phyloP scores from a whole-genome alignment of 495 filamentous ascomycete species.

The Glonium stellatum region DNA sequence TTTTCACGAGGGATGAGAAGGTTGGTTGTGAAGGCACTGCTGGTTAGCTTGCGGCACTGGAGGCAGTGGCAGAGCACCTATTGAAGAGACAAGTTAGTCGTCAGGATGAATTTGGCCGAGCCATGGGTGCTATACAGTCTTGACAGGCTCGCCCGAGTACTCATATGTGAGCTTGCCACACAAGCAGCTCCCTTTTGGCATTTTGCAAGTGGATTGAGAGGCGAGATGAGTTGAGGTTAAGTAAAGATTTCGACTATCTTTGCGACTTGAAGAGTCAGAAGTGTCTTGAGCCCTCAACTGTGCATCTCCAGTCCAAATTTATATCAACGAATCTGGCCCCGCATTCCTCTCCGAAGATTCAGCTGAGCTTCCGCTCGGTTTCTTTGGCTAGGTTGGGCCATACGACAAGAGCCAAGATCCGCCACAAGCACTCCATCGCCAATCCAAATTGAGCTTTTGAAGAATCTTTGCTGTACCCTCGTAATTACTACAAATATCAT shows the following conservation, averaged over 20 bases:
- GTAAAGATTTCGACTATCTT: neutral
- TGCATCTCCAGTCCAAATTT: neutral
- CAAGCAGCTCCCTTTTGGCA: constrained; percentile 20
- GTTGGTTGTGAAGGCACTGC: constrained; percentile 19
- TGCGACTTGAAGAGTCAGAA: neutral
- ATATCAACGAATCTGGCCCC: neutral
- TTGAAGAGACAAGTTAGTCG: constrained; percentile 1
- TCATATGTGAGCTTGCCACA: constrained; percentile 18
- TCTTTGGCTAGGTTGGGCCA: neutral
- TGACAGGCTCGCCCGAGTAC: constrained; percentile 9
- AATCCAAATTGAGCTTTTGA: no score
- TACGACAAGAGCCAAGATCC: no score
- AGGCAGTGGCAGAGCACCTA: constrained; percentile 27
- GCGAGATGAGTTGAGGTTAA: no score
- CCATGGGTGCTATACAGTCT: constrained; percentile 7
- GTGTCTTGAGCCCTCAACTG: neutral
- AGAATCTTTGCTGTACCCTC: no score
- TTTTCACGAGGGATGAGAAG: constrained; percentile 13
- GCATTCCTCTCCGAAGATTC: neutral
- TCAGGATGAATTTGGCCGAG: neutral
- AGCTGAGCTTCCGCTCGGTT: neutral
- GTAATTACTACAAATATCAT: no score
- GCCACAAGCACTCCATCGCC: no score
- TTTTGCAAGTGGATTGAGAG: neutral
- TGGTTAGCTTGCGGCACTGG: constrained; percentile 18